A percentile compares a stretch with the other conserved stretches of the same genome.
Evolutionary conservation across 176 grass and related monocot genomes (phyloP).

Genomic region (Secale cereale): DNA sequence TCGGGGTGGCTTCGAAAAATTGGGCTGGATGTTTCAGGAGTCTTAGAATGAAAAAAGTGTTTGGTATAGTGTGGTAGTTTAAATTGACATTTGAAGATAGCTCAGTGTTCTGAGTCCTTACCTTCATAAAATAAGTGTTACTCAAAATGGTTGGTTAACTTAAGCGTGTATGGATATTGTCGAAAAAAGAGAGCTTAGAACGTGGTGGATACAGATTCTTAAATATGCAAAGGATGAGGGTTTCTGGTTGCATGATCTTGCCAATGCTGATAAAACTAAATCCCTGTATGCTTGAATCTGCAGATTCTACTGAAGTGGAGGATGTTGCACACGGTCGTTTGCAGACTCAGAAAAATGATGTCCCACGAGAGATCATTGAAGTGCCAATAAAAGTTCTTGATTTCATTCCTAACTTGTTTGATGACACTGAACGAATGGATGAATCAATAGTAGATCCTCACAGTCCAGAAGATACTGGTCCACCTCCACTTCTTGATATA

Average conservation of each 20-base stretch:
- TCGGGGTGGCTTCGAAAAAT: neutral
- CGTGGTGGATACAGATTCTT: conserved; percentile 10
- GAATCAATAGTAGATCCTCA: neutral
- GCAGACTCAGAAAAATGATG: conserved; percentile 10
- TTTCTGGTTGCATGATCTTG: conserved; percentile 48
- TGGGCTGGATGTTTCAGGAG: conserved; percentile 13
- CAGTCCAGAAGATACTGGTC: neutral
- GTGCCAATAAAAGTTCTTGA: conserved; percentile 11
- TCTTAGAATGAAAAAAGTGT: conserved; percentile 18
- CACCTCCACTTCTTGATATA: neutral
- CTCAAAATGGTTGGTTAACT: neutral
- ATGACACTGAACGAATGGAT: conserved; percentile 14
- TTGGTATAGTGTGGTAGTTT: conserved; percentile 14
- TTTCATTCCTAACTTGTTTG: conserved; percentile 22
- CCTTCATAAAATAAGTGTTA: neutral
- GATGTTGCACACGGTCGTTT: conserved; percentile 23
- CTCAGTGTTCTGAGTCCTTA: neutral
- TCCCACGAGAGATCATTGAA: neutral
- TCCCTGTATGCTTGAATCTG: conserved; percentile 33
- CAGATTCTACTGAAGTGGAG: conserved; percentile 37
- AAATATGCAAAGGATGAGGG: conserved; percentile 11
- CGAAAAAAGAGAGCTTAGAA: neutral
- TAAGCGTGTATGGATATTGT: neutral
- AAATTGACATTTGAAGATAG: conserved; percentile 1
- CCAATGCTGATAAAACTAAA: conserved; percentile 25